Conservation (phyloP, 2,329 filamentous ascomycete species). For the Didymella arachidicola region DNA sequence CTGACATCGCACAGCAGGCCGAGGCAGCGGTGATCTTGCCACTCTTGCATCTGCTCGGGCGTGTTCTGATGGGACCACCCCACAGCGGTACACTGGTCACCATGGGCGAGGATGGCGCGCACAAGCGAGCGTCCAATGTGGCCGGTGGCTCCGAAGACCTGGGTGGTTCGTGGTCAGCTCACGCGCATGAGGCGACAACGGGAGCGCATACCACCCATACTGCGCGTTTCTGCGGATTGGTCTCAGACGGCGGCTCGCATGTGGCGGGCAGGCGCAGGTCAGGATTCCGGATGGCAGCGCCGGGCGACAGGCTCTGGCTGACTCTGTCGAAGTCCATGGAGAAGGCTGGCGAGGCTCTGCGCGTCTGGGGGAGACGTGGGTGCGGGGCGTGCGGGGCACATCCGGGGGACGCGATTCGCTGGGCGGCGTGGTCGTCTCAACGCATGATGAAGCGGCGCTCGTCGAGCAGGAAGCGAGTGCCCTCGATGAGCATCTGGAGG, state of each 20-base stretch:
- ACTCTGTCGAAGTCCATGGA: conserved; percentile 48
- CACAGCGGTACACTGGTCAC: conserved; percentile 85
- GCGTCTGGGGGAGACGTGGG: conserved; percentile 7
- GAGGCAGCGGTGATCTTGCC: conserved; percentile 72
- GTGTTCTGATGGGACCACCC: conserved; percentile 82
- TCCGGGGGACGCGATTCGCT: background rate
- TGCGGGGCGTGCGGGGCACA: conserved; percentile 28
- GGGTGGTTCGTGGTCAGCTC: conserved; percentile 12
- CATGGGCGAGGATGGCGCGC: conserved; percentile 78
- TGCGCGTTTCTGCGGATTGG: conserved; percentile 74
- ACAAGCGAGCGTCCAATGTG: conserved; percentile 94
- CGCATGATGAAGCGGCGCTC: conserved; percentile 38
- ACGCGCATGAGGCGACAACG: conserved; percentile 1
- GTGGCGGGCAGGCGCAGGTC: conserved; percentile 75
- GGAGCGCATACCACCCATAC: conserved; percentile 80
- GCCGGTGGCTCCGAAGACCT: conserved; percentile 93
- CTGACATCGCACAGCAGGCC: conserved; percentile 91
- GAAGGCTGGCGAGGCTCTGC: conserved; percentile 21
- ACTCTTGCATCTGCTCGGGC: conserved; percentile 73
- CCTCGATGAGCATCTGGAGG: conserved; percentile 37
- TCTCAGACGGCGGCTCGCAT: conserved; percentile 81
- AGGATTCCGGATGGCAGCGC: conserved; percentile 45
- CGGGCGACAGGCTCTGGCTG: conserved; percentile 49
- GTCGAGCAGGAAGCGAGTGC: conserved; percentile 37
- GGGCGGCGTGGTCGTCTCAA: conserved; percentile 17